Conservation (phyloP, 169 alveolate species). For the Plasmodium blacklocki region DNA sequence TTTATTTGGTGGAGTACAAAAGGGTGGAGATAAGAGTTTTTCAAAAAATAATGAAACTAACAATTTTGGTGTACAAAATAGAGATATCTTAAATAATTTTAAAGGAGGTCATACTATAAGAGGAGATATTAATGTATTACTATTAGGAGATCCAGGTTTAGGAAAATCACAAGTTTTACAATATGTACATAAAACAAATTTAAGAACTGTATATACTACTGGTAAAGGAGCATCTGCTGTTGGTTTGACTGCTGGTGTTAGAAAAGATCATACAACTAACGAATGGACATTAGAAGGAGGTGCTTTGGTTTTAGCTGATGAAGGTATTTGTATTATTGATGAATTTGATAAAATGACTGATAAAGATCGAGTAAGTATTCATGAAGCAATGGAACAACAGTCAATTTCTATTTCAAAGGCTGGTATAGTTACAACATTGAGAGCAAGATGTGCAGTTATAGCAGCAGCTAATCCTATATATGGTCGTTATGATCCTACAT, state of each 20-base stretch:
- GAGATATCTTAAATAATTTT: conserved; percentile 91
- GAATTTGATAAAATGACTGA: conserved; percentile 99
- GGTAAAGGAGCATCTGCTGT: conserved; percentile 99
- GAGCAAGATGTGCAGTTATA: conserved; percentile 99
- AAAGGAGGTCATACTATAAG: conserved; percentile 96
- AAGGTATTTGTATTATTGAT: conserved; percentile 99
- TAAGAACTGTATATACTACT: conserved; percentile 97
- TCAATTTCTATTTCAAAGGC: conserved; percentile 99
- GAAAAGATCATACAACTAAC: conserved; percentile 97
- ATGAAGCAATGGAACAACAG: conserved; percentile 99
- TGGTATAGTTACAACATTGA: conserved; percentile 97
- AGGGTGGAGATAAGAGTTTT: conserved; percentile 79
- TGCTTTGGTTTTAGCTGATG: conserved; percentile 98
- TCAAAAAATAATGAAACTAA: conserved; percentile 57
- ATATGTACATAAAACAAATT: conserved; percentile 97
- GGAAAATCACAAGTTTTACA: conserved; percentile 99
- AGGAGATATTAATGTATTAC: conserved; percentile 96
- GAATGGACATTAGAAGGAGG: conserved; percentile 99
- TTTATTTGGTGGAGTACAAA: conserved; percentile 95
- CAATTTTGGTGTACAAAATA: conserved; percentile 66
- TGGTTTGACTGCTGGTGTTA: conserved; percentile 98
- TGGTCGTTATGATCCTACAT: conserved; percentile 97
- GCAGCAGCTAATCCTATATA: conserved; percentile 99
- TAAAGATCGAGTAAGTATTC: conserved; percentile 99
- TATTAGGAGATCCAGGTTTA: conserved; percentile 98